phyloP scores from a whole-genome alignment of 345 rosid genomes.

The Anacardium occidentale region DNA sequence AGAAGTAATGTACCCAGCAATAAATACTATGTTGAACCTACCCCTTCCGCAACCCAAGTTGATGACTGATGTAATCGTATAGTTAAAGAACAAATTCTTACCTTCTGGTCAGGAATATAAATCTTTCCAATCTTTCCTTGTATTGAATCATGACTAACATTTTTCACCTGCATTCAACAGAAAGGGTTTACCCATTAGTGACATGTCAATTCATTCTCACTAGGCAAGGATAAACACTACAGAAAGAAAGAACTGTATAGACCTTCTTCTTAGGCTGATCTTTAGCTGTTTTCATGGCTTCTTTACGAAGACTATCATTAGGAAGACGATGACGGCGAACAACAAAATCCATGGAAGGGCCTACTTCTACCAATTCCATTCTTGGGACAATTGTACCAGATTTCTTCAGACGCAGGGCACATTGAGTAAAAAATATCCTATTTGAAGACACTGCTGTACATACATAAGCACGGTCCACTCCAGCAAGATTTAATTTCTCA shows the following conservation, averaged over 20 bases:
- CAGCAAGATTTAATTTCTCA: conserved; percentile 81
- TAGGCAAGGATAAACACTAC: neutral
- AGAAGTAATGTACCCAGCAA: neutral
- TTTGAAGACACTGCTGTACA: conserved; percentile 78
- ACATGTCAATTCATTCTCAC: neutral
- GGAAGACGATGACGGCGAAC: conserved; percentile 90
- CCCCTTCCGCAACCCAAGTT: neutral
- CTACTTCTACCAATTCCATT: conserved; percentile 88
- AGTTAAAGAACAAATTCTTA: conserved; percentile 16
- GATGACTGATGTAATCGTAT: neutral
- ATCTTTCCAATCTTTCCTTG: conserved; percentile 72
- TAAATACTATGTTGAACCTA: neutral
- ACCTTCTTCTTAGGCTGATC: conserved; percentile 94
- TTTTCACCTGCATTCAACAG: conserved; percentile 54
- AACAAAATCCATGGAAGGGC: conserved; percentile 95
- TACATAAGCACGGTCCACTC: conserved; percentile 76
- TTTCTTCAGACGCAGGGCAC: conserved; percentile 79
- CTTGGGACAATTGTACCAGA: conserved; percentile 88
- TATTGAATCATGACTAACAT: conserved; percentile 61
- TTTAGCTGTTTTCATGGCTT: conserved; percentile 71
- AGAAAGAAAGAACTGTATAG: neutral
- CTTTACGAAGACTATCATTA: conserved; percentile 70
- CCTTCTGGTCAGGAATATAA: conserved; percentile 94
- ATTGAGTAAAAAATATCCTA: conserved; percentile 68
- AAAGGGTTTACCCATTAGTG: conserved; percentile 7